Conservation (phyloP, 1,284 basidiomycete genomes). For the Sporisorium sorghi region DNA sequence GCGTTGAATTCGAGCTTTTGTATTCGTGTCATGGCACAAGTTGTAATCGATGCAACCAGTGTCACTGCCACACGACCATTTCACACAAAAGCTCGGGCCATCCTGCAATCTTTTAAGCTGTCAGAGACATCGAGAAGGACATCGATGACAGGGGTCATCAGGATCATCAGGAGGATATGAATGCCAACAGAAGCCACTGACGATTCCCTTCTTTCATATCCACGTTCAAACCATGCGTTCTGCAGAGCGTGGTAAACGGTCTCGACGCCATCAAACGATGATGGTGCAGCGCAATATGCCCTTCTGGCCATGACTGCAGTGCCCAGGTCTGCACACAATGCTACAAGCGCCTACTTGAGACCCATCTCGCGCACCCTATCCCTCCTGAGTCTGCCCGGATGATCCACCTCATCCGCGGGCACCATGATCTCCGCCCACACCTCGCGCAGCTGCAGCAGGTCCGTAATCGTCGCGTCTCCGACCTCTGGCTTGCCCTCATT, state of each 20-base stretch:
- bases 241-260: too few species aligned
- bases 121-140: neutral
- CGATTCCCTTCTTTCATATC: too few species aligned
- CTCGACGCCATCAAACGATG: too few species aligned
- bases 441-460: conserved; percentile 50
- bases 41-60: conserved; percentile 21
- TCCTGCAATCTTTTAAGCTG: neutral
- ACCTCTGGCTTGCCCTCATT: conserved; percentile 11
- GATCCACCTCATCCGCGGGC: conserved; percentile 39
- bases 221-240: too few species aligned
- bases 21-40: conserved; percentile 1
- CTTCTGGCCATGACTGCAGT: too few species aligned
- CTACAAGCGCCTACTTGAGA: conserved; percentile 28
- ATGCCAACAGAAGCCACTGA: too few species aligned
- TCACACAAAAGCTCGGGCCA: conserved; percentile 1
- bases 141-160: too few species aligned
- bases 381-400: conserved; percentile 41
- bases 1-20: neutral
- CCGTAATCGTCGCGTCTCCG: conserved; percentile 54
- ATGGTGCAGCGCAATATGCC: too few species aligned
- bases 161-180: too few species aligned
- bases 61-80: conserved; percentile 34
- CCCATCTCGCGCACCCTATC: conserved; percentile 32
- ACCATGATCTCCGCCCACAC: conserved; percentile 63
- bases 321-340: neutral